Conservation (phyloP, 306 rosid species). For the Trifolium fragiferum region DNA sequence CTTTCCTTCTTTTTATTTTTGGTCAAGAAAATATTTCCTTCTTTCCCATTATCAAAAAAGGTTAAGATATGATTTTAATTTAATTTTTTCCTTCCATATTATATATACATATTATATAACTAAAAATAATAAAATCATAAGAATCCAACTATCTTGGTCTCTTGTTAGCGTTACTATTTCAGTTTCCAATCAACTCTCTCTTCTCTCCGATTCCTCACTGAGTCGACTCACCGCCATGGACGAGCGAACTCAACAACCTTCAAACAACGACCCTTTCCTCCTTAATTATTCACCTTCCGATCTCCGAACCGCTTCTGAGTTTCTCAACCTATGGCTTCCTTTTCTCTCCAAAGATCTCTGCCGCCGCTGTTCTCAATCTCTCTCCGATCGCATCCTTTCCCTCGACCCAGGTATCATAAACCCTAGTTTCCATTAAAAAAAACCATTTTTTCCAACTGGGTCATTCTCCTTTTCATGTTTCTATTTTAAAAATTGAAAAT, state of each 20-base stretch:
- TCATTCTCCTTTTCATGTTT: background rate
- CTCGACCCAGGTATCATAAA: constrained; percentile 61
- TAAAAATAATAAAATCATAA: background rate
- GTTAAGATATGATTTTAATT: background rate
- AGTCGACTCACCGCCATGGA: constrained; percentile 53
- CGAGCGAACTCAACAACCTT: constrained; percentile 9
- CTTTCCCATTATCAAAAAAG: no score
- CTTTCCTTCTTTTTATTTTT: background rate
- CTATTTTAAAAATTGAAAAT: no score
- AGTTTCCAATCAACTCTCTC: background rate
- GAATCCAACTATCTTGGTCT: constrained; percentile 23
- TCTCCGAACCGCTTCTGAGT: constrained; percentile 85
- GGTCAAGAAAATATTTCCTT: background rate
- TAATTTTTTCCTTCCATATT: background rate
- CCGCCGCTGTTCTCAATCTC: constrained; percentile 56
- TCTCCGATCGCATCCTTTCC: constrained; percentile 77
- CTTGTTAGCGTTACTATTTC: background rate
- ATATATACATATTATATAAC: background rate
- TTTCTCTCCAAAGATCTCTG: constrained; percentile 93
- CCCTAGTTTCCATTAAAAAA: background rate
- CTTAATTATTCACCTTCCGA: constrained; percentile 66
- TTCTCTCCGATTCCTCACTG: constrained; percentile 18
- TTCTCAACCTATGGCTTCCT: constrained; percentile 82
- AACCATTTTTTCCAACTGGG: constrained; percentile 6
- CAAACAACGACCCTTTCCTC: constrained; percentile 67